A percentile compares a stretch with the other conserved stretches of the same genome.
Conservation (phyloP, 768 basidiomycete genomes). For the Roridomyces roridus region DNA sequence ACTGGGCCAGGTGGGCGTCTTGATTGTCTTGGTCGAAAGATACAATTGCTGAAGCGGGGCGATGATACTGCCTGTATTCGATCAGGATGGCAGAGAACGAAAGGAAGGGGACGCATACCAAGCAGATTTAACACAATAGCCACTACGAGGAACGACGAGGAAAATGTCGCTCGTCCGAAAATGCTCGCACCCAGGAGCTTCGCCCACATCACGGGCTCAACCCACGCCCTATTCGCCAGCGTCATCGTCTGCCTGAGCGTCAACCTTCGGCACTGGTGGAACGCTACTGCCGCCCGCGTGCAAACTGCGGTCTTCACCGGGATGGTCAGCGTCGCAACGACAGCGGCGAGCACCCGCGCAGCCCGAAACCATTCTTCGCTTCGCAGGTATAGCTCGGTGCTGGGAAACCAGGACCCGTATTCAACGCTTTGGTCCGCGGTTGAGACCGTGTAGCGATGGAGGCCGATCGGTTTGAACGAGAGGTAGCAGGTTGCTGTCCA, state of each 20-base stretch:
- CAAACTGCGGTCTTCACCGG: constrained; percentile 7
- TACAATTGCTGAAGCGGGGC: constrained; percentile 16
- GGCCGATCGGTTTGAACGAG: constrained; percentile 15
- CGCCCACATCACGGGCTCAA: not conserved
- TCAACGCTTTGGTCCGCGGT: no score
- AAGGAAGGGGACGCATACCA: constrained; percentile 1
- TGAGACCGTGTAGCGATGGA: constrained; percentile 11
- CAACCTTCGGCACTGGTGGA: constrained; percentile 4
- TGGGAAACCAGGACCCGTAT: constrained; percentile 1
- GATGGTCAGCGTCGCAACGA: constrained; percentile 12
- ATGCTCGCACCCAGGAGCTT: not conserved
- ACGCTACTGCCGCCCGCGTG: constrained; percentile 13
- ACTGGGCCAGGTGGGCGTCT: constrained; percentile 13
- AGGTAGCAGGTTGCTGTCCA: constrained; percentile 15
- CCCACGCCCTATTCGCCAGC: constrained; percentile 11
- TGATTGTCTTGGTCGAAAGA: constrained; percentile 12
- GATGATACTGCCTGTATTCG: constrained; percentile 8
- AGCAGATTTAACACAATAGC: constrained; percentile 11
- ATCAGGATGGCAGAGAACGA: not conserved
- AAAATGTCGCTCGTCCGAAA: not conserved
- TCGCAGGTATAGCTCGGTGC: not conserved
- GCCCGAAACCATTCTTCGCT: constrained; percentile 12
- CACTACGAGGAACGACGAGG: constrained; percentile 13
- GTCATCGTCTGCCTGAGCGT: constrained; percentile 12
- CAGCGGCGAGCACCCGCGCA: constrained; percentile 3